These are phyloP conservation scores for Fraxinus quadrangulata DNA, from an alignment of 257 asterid genomes.

Conservation along the genomic window DNA sequence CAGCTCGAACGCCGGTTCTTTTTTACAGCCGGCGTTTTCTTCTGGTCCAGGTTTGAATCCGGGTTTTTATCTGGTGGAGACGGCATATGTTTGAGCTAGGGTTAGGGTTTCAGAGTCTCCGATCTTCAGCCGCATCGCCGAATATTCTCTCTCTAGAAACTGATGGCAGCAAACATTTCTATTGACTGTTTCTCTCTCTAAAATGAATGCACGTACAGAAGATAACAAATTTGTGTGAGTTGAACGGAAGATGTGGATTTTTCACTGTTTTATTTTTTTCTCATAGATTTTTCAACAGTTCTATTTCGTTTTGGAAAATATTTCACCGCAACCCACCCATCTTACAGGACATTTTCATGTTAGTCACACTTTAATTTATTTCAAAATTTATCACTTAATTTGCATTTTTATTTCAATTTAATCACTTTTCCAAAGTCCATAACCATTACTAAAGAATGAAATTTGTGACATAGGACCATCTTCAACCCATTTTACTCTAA, in stretches of 20 bases:
- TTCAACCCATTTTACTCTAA: too few relatives aligned
- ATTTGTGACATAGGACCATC: too few relatives aligned
- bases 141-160: conserved; percentile 11
- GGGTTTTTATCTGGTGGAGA: conserved; percentile 51
- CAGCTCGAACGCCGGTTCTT: conserved; percentile 53
- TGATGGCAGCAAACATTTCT: conserved; percentile 6
- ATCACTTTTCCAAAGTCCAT: neutral
- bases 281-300: neutral
- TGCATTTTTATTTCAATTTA: neutral
- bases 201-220: neutral
- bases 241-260: conserved; percentile 17
- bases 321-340: neutral
- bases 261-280: neutral
- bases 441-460: too few relatives aligned
- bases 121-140: conserved; percentile 35
- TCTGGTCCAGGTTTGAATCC: conserved; percentile 5
- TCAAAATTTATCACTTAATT: neutral
- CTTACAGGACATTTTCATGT: neutral
- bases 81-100: conserved; percentile 38
- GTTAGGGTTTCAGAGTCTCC: conserved; percentile 43
- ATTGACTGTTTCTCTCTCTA: conserved; percentile 22
- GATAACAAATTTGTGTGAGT: neutral
- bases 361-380: neutral
- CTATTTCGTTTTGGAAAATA: neutral
- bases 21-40: conserved; percentile 23